Base-by-base conservation (phyloP, 768 basidiomycete species). In the Pholiota conissans region DNA sequence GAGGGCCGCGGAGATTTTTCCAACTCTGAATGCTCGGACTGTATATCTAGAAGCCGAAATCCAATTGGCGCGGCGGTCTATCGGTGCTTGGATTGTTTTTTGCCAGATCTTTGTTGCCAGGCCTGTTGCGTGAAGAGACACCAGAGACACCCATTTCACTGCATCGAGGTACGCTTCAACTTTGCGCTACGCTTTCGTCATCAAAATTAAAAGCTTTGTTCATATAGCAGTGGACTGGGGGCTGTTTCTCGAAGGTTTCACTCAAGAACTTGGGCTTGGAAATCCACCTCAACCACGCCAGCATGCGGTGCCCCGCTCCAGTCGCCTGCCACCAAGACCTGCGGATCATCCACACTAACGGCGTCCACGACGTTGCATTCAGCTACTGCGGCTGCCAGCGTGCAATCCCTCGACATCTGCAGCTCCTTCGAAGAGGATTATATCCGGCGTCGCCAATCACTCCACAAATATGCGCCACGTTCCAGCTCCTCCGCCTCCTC, bases 401-500 rank as follows among this genome's bases (percentile, higher is more conserved):
- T 14, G 30, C 35, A 1, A 45, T 57, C 13, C 54, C 45, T 16
- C 39, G 39, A 24, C 46, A 54, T 9, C 50, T 54, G 13, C 67
- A 73, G 27, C 63, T 73, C 6, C 30, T 32, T 32, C 30, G 30
- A 6, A 5, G 30, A 5, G 30, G 30, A 5, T 13, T 32, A 6
- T 65, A 50, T 48, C 66, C 64, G 3, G 64, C 64, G 11, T 52
- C 58, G 1, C 50, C 54, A 35, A 13, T 54, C 2, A 5, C 5
- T 1, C 18, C 56, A 6, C 49, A 49, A 22, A 57, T 55, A 2
- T 54, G 30, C 28, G 55, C 59, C 13, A 61, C 63, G 2, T 62
- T 67, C 27, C 32, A 37, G 11, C 48, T 61, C 14, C 48, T 61
- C 1, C 37, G 7, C 50, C 56, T 1, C 49, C 77, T 74, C 40